Evolutionary conservation across 1,284 basidiomycete genomes (phyloP), one percentile per base, ranked within the genome.

Genomic region (Cryptococcus deneoformans): DNA sequence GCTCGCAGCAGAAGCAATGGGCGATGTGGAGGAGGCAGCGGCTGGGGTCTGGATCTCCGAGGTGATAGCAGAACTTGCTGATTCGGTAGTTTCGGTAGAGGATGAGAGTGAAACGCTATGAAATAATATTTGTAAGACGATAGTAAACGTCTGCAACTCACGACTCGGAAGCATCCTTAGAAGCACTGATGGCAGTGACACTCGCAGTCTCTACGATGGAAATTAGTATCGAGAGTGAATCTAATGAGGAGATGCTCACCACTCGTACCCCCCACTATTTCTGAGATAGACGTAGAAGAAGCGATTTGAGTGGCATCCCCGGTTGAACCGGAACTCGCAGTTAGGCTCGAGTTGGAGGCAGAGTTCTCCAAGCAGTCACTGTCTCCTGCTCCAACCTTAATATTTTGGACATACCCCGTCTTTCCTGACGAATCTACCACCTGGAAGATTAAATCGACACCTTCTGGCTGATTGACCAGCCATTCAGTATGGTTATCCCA

Each of bases 371-470:
- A 20, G 20, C 20, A n/a, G 14, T n/a, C 6, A 35, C 46, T 20
- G 52, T 37, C 43, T 12, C 43, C 8, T 39, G 45, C 5, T 38
- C 34, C 37, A 75, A 76, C 67, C 34, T 67, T 51, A n/a, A 76
- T 47, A 53, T 71, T 73, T 60, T 77, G 75, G n/a, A 70, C 54
- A 58, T 77, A 76, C 24, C 70, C 72, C 16, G 67, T 67, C 10
- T 60, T 54, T 44, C 69, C 70, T 2, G 48, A 58, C 4, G 68
- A 58, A 56, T 76, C 76, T 12, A 65, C 72, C 7, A 77, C 60
- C 56, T 71, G 64, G 65, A 77, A 77, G 58, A 72, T 69, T 55
- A 77, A 57, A 49, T 62, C 61, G 5, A 61, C 61, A 11, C 68
- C 71, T 1, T 63, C 49, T 6, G 69, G 39, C 49, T 69, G 59